Conservation (phyloP, 2,329 filamentous ascomycete species). For the Aureobasidium sp. region DNA sequence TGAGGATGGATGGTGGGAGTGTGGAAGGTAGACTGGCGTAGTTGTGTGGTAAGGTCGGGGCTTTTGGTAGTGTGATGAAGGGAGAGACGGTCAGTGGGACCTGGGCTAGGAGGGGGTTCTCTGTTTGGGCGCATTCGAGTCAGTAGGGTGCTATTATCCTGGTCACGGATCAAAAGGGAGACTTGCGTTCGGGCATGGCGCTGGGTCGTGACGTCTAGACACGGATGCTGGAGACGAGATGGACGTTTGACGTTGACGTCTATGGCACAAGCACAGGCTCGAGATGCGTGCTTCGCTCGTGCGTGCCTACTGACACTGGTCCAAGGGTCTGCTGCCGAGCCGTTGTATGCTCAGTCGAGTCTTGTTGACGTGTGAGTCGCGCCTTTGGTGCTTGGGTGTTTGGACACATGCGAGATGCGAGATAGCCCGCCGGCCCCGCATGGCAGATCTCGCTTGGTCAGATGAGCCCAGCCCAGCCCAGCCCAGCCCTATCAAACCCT, state of each 20-base stretch:
- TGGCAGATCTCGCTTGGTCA: not conserved
- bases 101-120: constrained; percentile 79
- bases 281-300: not conserved
- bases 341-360: not conserved
- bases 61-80: constrained; percentile 81
- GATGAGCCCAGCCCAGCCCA: not conserved
- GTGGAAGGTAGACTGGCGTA: constrained; percentile 86
- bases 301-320: not conserved
- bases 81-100: constrained; percentile 89
- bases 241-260: not conserved
- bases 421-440: not conserved
- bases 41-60: constrained; percentile 88
- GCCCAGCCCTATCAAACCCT: not conserved
- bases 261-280: not conserved
- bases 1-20: constrained; percentile 64
- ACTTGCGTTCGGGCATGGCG: constrained; percentile 11
- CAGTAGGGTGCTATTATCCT: not conserved
- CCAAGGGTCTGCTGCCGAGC: not conserved
- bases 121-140: constrained; percentile 3
- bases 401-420: not conserved
- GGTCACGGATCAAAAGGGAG: not conserved
- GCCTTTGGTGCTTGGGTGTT: not conserved
- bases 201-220: not conserved
- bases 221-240: too few species aligned
- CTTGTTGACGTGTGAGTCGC: not conserved